Conservation (phyloP, 2,329 filamentous ascomycete species). For the Trichoderma semiorbis region DNA sequence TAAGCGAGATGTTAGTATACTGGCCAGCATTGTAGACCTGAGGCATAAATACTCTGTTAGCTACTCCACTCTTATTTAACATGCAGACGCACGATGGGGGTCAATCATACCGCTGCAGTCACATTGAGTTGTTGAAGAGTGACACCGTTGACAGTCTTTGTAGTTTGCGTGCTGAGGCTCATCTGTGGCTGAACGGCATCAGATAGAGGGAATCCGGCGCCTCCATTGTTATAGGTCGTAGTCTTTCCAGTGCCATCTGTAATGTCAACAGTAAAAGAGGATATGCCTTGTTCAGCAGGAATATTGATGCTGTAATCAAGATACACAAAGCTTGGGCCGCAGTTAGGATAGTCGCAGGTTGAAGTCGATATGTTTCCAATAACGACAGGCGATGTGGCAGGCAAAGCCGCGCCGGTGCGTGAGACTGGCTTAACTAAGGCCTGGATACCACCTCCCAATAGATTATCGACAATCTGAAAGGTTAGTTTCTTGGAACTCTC, state of each 20-base stretch:
- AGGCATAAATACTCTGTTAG: not conserved
- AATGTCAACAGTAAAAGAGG: not conserved
- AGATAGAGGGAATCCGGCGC: not conserved
- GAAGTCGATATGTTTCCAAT: not conserved
- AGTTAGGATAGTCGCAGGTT: not conserved
- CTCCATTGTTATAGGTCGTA: not conserved
- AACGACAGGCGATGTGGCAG: not conserved
- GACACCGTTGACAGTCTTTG: not conserved
- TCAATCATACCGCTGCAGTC: not conserved
- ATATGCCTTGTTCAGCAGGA: not conserved
- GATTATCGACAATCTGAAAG: not conserved
- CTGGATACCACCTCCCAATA: not conserved
- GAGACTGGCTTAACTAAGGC: not conserved
- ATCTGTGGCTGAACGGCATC: not conserved
- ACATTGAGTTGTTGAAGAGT: not conserved
- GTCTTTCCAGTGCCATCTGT: not conserved
- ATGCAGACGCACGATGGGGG: not conserved
- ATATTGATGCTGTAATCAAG: not conserved
- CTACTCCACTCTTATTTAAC: not conserved
- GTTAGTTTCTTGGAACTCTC: not conserved
- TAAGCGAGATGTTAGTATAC: not conserved
- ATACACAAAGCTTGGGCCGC: not conserved
- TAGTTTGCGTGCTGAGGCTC: not conserved
- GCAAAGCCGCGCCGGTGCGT: not conserved
- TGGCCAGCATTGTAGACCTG: not conserved